phyloP scores from a whole-genome alignment of 495 filamentous ascomycete species.

The Mytilinidion resinicola region DNA sequence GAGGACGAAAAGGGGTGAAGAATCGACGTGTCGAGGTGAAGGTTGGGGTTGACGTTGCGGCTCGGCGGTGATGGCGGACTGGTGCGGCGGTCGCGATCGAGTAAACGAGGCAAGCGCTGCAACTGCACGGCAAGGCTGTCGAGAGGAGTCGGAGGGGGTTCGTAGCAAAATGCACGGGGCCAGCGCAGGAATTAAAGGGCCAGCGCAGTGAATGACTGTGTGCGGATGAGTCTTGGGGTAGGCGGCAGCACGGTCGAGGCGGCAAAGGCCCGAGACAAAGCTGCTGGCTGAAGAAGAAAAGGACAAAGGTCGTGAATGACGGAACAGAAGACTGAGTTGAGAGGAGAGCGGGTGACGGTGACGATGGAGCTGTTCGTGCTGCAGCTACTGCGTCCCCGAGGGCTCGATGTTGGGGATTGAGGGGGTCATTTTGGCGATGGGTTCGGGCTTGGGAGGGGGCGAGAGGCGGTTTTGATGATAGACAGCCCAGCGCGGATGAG shows the following conservation, averaged over 20 bases:
- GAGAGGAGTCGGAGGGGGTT: background rate
- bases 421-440: slow-evolving; percentile 15
- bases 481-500: background rate
- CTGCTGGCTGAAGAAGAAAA: slow-evolving; percentile 16
- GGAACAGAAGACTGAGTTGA: slow-evolving; percentile 4
- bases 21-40: background rate
- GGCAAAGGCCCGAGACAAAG: slow-evolving; percentile 20
- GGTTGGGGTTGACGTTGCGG: slow-evolving; percentile 3
- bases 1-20: background rate
- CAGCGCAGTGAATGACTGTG: slow-evolving; percentile 14
- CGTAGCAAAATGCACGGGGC: slow-evolving; percentile 14
- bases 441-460: background rate
- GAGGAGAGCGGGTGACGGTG: slow-evolving; percentile 4
- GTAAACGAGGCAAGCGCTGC: slow-evolving; percentile 23
- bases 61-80: slow-evolving; percentile 13
- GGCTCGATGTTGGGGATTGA: slow-evolving; percentile 17
- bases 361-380: too few species aligned
- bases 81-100: slow-evolving; percentile 26
- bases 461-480: slow-evolving; percentile 5
- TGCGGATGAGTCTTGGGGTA: slow-evolving; percentile 20
- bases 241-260: slow-evolving; percentile 17
- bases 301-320: slow-evolving; percentile 9
- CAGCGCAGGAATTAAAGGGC: slow-evolving; percentile 13
- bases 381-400: background rate
- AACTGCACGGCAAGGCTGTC: slow-evolving; percentile 16